Percentiles rank a stretch among this genome's conserved stretches.
Evolutionary conservation across 352 stramenopile species (phyloP).

Genomic region (Albugo laibachii): DNA sequence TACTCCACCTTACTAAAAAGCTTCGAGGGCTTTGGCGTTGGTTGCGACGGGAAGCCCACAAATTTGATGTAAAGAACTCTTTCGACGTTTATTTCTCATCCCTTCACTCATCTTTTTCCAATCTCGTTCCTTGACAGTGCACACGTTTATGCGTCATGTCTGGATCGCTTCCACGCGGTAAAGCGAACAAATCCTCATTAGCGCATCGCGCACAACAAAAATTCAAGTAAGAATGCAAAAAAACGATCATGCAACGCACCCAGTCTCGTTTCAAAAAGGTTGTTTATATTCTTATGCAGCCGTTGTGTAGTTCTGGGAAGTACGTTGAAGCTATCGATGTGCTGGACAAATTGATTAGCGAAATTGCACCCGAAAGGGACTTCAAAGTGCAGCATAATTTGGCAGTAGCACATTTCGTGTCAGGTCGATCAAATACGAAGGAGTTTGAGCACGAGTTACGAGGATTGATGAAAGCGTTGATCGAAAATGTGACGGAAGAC

Average conservation of each 20-base stretch:
- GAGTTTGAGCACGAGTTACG: slow-evolving; percentile 60
- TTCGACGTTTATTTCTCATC: too few species aligned
- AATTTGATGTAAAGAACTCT: too few species aligned
- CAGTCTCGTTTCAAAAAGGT: neutral
- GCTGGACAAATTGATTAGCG: slow-evolving; percentile 61
- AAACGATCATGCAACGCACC: too few species aligned
- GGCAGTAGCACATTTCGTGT: slow-evolving; percentile 43
- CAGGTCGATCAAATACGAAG: slow-evolving; percentile 28
- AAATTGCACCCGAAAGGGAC: slow-evolving; percentile 52
- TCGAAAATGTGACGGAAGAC: slow-evolving; percentile 16
- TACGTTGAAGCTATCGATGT: slow-evolving; percentile 72
- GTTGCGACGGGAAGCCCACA: too few species aligned
- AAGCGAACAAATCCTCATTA: slow-evolving; percentile 76
- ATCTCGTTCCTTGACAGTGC: too few species aligned
- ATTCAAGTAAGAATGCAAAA: slow-evolving; percentile 44
- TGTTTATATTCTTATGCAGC: slow-evolving; percentile 1
- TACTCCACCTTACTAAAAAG: too few species aligned
- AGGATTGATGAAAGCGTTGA: slow-evolving; percentile 24
- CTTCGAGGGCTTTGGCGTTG: too few species aligned
- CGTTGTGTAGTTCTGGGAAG: slow-evolving; percentile 40
- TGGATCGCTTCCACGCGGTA: slow-evolving; percentile 13
- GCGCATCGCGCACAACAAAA: slow-evolving; percentile 73
- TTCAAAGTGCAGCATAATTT: slow-evolving; percentile 77
- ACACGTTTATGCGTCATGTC: too few species aligned
- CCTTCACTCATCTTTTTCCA: too few species aligned